These are phyloP conservation scores for Taphrina sp. DNA, from an alignment of 1,139 yeast genomes.

Conservation along the genomic window DNA sequence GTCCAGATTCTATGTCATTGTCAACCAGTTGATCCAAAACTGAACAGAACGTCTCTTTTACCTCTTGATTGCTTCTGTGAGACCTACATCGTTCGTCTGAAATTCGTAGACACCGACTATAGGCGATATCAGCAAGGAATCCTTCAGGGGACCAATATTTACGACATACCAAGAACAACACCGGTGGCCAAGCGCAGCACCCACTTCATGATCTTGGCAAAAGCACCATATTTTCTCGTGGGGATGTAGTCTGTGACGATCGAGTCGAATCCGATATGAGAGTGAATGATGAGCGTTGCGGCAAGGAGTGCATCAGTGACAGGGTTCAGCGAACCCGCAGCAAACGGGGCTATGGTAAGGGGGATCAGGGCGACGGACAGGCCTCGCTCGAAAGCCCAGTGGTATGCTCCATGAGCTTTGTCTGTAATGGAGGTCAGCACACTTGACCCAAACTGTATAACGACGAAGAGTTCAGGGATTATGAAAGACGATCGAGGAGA, in stretches of 20 bases:
- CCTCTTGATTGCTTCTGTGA: slow-evolving; percentile 45
- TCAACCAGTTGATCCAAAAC: neutral
- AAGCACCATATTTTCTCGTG: slow-evolving; percentile 69
- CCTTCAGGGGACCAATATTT: too few species aligned
- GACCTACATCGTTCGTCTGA: slow-evolving; percentile 73
- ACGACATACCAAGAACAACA: slow-evolving; percentile 50
- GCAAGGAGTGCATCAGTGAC: slow-evolving; percentile 68
- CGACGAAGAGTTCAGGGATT: neutral
- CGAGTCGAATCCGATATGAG: slow-evolving; percentile 76
- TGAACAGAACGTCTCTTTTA: neutral
- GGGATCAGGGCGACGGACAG: slow-evolving; percentile 73
- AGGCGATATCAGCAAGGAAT: too few species aligned
- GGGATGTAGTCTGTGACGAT: slow-evolving; percentile 91
- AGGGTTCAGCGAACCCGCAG: slow-evolving; percentile 64
- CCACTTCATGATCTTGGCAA: slow-evolving; percentile 64
- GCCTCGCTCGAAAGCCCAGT: slow-evolving; percentile 80
- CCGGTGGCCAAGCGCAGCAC: slow-evolving; percentile 69
- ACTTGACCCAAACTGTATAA: neutral
- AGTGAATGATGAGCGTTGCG: slow-evolving; percentile 64
- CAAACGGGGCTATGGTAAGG: slow-evolving; percentile 66
- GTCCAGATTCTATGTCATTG: slow-evolving; percentile 8
- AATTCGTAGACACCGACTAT: slow-evolving; percentile 75
- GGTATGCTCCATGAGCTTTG: slow-evolving; percentile 71
- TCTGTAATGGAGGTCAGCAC: slow-evolving; percentile 2
- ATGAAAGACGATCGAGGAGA: too few species aligned